Base-by-base conservation (phyloP, 2,329 filamentous ascomycete species). In the Colletotrichum sansevieriae region DNA sequence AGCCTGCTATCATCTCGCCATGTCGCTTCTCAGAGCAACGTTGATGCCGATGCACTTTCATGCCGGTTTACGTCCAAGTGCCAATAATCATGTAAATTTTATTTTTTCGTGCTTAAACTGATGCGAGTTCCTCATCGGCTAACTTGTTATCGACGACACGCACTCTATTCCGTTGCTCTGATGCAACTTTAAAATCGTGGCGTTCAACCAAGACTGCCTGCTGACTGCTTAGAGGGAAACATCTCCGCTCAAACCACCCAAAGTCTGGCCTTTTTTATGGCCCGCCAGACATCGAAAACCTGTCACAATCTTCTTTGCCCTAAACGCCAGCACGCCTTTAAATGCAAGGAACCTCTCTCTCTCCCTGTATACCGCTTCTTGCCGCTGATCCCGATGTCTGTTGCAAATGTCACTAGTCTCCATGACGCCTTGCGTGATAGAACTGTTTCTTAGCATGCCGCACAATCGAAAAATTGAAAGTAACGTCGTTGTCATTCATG, bases 301-400 rank as follows among this genome's bases (percentile, higher is more conserved):
- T 33, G 35, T 61, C 49, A 44, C 62, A 55, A 55, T 61, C 60
- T 57, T 44, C 43, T 56, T 49, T 47, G 63, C 51, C 56, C n/a
- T 49, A 20, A 66, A 69, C 66, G 57, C 67, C 67, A 29, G 33
- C 44, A 47, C 64, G 57, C 67, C 67, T 46, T 37, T 33, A 20
- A 56, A 70, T 70, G 64, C 67, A 68, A 58, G 47, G 62, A 70
- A 51, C 58, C 62, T 56, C 56, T 64, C n/a, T 64, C n/a, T 44
- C 51, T 18, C 15, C 56, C 51, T 58, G 63, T 54, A 54, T 52
- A 52, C n/a, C 64, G 52, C 52, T 57, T 67, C 51, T 33, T 62
- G 43, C 20, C 25, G 44, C 44, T 52, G 15, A 58, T 55, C 41
- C 56, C 58, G 29, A 41, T 52, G 41, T 25, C 20, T 35, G 35